These are phyloP conservation scores for Gnomoniopsis sp. DNA, from an alignment of 2,329 filamentous ascomycete genomes.

Conservation along the genomic window DNA sequence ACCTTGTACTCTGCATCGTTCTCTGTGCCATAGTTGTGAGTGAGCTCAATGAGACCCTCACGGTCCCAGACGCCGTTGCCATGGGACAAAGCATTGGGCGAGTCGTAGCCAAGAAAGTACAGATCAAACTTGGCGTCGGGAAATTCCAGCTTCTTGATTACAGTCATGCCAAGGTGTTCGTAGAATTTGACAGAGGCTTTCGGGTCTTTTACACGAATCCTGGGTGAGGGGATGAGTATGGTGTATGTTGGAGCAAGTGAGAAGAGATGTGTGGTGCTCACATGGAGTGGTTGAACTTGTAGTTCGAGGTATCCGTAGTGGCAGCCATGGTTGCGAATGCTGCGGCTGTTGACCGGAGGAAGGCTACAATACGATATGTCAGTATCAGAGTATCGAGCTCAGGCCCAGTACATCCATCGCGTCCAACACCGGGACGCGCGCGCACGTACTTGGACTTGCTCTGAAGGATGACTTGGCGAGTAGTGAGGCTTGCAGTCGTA, in stretches of 20 bases:
- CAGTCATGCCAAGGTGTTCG: constrained; percentile 82
- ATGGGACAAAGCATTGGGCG: constrained; percentile 67
- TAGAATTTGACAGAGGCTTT: constrained; percentile 91
- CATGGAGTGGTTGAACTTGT: constrained; percentile 92
- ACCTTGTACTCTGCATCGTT: constrained; percentile 75
- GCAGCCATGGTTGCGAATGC: constrained; percentile 55
- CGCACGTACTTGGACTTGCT: constrained; percentile 1
- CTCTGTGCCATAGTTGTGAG: constrained; percentile 85
- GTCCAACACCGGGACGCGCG: no score
- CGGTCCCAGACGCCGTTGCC: constrained; percentile 74
- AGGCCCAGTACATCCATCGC: no score
- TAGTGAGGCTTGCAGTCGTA: constrained; percentile 25
- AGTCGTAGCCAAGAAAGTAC: constrained; percentile 91
- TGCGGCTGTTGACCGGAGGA: constrained; percentile 15
- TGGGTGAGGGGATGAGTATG: constrained; percentile 33
- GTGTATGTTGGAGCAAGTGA: no score
- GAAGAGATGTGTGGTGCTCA: constrained; percentile 27
- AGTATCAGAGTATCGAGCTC: neutral
- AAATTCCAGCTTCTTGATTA: constrained; percentile 76
- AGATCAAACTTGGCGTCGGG: constrained; percentile 90
- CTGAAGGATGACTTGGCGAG: constrained; percentile 22
- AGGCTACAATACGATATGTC: constrained; percentile 1
- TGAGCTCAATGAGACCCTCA: constrained; percentile 85
- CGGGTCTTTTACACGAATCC: constrained; percentile 93
- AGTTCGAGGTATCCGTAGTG: constrained; percentile 69